Percentiles rank a stretch among this genome's conserved stretches.
These are phyloP conservation scores for Rhypophila decipiens DNA, from an alignment of 495 filamentous ascomycete genomes.

Conservation along the genomic window DNA sequence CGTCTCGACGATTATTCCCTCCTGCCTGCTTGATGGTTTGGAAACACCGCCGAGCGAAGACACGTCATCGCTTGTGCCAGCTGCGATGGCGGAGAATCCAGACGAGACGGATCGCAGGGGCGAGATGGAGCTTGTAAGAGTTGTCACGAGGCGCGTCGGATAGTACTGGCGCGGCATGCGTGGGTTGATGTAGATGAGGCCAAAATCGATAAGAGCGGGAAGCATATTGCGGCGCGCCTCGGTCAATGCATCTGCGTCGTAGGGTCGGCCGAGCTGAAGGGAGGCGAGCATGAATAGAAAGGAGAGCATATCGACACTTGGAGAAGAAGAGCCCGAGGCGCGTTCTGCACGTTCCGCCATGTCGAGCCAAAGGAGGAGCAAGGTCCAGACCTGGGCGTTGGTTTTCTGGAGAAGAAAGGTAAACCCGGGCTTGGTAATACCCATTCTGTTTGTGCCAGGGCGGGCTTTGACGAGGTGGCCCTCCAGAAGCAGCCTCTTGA, in stretches of 20 bases:
- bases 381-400: conserved; percentile 93
- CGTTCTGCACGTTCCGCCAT: too few relatives aligned
- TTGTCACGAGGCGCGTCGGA: conserved; percentile 90
- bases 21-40: conserved; percentile 36
- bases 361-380: conserved; percentile 88
- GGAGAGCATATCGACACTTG: conserved; percentile 84
- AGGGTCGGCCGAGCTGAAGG: conserved; percentile 83
- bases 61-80: conserved; percentile 40
- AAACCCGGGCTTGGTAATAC: conserved; percentile 87
- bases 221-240: conserved; percentile 80
- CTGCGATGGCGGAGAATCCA: conserved; percentile 42
- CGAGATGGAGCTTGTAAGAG: conserved; percentile 76
- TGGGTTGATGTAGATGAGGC: conserved; percentile 70
- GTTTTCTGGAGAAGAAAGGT: conserved; percentile 90
- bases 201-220: conserved; percentile 75
- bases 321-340: conserved; percentile 51
- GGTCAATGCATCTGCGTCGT: conserved; percentile 73
- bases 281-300: conserved; percentile 96
- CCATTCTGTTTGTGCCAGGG: conserved; percentile 43
- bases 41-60: conserved; percentile 24
- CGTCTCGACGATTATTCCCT: conserved; percentile 95
- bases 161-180: conserved; percentile 64
- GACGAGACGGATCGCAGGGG: conserved; percentile 57
- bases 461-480: conserved; percentile 71
- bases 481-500: conserved; percentile 70